Conservation (phyloP, 2,329 filamentous ascomycete genomes). For the Xylaria sp. region DNA sequence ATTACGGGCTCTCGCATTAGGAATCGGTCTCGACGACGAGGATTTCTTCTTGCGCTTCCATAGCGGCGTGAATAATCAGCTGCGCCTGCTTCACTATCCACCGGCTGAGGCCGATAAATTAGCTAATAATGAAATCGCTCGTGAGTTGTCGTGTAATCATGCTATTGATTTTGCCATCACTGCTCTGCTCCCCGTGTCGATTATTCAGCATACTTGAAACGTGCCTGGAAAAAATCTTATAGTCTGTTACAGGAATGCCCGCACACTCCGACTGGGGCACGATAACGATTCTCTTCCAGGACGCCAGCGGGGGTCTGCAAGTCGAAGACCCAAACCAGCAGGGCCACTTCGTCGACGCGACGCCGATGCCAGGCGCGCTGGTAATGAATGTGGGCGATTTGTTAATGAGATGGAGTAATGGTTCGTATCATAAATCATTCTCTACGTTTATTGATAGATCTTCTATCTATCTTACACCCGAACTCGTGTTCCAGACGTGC, state of each 20-base stretch:
- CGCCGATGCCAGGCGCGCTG: constrained; percentile 47
- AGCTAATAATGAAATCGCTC: constrained; percentile 55
- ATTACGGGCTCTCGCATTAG: constrained; percentile 58
- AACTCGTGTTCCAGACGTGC: no score
- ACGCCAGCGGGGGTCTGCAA: constrained; percentile 58
- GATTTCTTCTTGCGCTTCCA: constrained; percentile 61
- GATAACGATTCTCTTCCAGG: constrained; percentile 61
- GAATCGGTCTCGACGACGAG: constrained; percentile 59
- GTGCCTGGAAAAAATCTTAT: background rate
- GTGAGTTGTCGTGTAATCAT: constrained; percentile 41
- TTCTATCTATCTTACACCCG: no score
- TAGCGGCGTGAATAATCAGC: constrained; percentile 66
- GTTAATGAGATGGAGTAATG: constrained; percentile 56
- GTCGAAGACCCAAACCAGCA: constrained; percentile 54
- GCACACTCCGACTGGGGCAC: constrained; percentile 52
- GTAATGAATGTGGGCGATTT: constrained; percentile 58
- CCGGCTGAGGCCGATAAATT: constrained; percentile 58
- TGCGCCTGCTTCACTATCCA: constrained; percentile 70
- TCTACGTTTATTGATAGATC: no score
- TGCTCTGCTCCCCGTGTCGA: background rate
- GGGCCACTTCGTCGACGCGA: constrained; percentile 54
- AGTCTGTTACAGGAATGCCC: constrained; percentile 45
- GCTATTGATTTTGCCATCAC: background rate
- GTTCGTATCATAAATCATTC: no score
- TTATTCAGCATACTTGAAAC: background rate